Conservation (phyloP, 2,329 filamentous ascomycete genomes). For the Coleophoma eucalyptorum region DNA sequence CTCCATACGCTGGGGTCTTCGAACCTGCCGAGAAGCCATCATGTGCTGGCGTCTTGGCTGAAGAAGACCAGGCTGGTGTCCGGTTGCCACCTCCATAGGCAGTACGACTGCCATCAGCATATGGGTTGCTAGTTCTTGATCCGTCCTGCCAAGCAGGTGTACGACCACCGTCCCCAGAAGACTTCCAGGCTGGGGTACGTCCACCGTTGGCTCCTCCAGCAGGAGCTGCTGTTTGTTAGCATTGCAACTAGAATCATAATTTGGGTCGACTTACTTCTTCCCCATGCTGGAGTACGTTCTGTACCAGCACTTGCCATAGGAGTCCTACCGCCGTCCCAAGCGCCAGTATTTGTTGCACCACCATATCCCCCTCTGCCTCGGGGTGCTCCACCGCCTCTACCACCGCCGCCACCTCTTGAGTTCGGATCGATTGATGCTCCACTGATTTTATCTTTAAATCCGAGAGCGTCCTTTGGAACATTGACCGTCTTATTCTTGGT, state of each 20-base stretch:
- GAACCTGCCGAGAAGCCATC: conserved; percentile 63
- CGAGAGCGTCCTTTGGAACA: conserved; percentile 76
- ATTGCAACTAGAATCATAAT: not conserved
- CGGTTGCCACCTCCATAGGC: conserved; percentile 71
- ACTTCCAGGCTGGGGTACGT: conserved; percentile 67
- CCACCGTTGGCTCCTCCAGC: conserved; percentile 47
- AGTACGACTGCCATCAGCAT: conserved; percentile 56
- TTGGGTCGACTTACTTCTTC: conserved; percentile 53
- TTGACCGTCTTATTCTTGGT: conserved; percentile 91
- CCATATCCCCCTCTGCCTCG: conserved; percentile 41
- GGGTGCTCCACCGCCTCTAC: conserved; percentile 36
- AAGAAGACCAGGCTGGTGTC: conserved; percentile 76
- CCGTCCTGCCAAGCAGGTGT: conserved; percentile 71
- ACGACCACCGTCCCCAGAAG: conserved; percentile 41
- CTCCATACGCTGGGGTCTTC: conserved; percentile 73
- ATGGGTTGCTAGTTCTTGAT: conserved; percentile 61
- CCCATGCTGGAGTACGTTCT: conserved; percentile 76
- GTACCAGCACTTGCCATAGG: conserved; percentile 57
- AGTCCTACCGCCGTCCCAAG: conserved; percentile 68
- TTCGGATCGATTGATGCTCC: conserved; percentile 75
- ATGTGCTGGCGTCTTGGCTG: conserved; percentile 66
- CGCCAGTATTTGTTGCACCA: conserved; percentile 37
- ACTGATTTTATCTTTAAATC: conserved; percentile 79
- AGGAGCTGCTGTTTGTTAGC: conserved; percentile 37
- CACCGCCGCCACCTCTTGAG: conserved; percentile 40